Base-by-base conservation (phyloP, 768 basidiomycete genomes). In the Leccinellum rugosiceps region DNA sequence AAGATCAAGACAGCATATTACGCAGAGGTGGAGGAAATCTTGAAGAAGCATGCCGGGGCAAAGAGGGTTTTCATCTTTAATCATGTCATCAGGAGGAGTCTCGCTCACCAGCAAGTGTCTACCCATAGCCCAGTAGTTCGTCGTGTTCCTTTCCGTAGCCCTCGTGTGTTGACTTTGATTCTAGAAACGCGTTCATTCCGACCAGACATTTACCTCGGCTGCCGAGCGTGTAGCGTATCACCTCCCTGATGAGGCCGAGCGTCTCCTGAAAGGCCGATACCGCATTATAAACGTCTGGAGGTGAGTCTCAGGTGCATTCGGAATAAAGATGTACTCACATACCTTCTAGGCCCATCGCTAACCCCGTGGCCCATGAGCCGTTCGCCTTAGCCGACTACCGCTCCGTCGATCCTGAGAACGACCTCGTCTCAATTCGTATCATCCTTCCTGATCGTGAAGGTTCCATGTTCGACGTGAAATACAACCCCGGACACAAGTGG, bases 231-330 rank as follows among this genome's bases (percentile, higher is more conserved):
- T 45, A 21, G 23, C 14, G 6, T 23, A 23, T 23, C 44, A 45
- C 7, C 19, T 45, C 3, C 44, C 44, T 5, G 44, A 45, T 23
- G 44, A 45, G 11, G 44, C 44, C 44, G 44, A 45, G 44, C 19
- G 44, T 3, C 23, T 45, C 6, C 23, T 45, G 53, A 68, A 75
- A 57, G 65, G 70, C 14, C 76, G 78, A 52, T 70, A 72, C 31
- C 76, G 75, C 50, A 77, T 79, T 63, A 77, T 80, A 65, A 80
- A 80, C 60, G 73, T 79, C 44, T 78, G 78, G 78, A 75, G 78
- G 60, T 68, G n/a, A 0, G 38, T n/a, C 38, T 17, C 21, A 9
- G 21, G 19, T 45, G 23, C 44, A 45, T 48, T 59, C 8, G 8
- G 9, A 17, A 17, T 4, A 17, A 38, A 8, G 15, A 17, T 38